Evolutionary conservation across 2,329 filamentous ascomycete genomes (phyloP).

Genomic region (Lasiodiplodia citricola): DNA sequence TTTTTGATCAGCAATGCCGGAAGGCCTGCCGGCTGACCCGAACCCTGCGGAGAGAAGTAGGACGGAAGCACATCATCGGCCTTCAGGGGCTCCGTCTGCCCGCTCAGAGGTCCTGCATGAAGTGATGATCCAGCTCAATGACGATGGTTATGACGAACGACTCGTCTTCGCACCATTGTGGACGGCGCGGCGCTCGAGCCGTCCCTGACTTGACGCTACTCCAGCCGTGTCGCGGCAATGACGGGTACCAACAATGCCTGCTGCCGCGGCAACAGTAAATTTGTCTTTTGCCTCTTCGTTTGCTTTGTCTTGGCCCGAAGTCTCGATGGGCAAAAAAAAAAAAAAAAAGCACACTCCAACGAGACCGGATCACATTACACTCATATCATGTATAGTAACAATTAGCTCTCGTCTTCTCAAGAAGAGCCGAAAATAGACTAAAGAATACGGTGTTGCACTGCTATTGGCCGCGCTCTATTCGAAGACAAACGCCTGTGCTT

Average conservation of each 20-base stretch:
- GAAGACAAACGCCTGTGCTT: neutral
- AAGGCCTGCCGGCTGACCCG: neutral
- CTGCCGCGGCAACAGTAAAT: neutral
- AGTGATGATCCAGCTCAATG: neutral
- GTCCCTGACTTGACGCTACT: neutral
- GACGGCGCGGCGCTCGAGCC: constrained; percentile 10
- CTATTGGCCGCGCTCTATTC: neutral
- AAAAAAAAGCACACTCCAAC: neutral
- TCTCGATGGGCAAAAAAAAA: neutral
- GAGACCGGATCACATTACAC: neutral
- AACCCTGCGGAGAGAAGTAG: neutral
- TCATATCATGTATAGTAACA: neutral
- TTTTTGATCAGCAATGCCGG: neutral
- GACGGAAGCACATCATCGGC: neutral
- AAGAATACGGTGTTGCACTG: too few species aligned
- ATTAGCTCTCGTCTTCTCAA: neutral
- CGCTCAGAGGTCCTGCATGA: neutral
- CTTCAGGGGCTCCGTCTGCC: neutral
- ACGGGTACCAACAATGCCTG: neutral
- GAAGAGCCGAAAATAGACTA: neutral
- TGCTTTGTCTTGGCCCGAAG: neutral
- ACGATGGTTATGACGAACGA: neutral
- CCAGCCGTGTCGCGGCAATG: constrained; percentile 5
- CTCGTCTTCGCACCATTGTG: neutral
- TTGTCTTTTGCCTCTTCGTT: neutral